Evolutionary conservation across 306 rosid genomes (phyloP).

Genomic region (Trichosanthes truncata): DNA sequence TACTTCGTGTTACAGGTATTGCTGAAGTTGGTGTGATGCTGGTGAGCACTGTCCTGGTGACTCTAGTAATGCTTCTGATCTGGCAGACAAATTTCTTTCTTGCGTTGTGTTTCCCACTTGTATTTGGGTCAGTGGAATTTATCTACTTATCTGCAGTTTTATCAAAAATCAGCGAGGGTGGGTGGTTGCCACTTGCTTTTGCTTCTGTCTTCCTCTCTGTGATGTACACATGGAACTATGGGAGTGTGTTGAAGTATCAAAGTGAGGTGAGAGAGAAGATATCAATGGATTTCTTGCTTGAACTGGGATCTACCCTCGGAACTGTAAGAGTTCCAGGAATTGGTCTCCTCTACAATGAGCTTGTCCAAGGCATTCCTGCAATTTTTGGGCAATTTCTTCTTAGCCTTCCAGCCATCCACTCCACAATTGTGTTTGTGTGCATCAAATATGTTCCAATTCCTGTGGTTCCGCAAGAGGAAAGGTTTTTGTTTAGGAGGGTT

Average conservation of each 20-base stretch:
- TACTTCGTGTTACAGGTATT: constrained; percentile 51
- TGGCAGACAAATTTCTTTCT: constrained; percentile 88
- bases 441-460: constrained; percentile 91
- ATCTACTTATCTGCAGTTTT: constrained; percentile 74
- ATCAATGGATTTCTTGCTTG: constrained; percentile 68
- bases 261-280: constrained; percentile 80
- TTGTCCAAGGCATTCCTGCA: constrained; percentile 93
- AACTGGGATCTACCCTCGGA: constrained; percentile 81
- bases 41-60: constrained; percentile 81
- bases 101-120: constrained; percentile 53
- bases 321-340: constrained; percentile 92
- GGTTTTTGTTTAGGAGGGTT: constrained; percentile 82
- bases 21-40: constrained; percentile 99
- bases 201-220: constrained; percentile 68
- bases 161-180: constrained; percentile 65
- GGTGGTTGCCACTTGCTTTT: constrained; percentile 93
- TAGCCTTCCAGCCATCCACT: constrained; percentile 88
- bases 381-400: constrained; percentile 80
- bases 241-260: constrained; percentile 84
- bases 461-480: constrained; percentile 89
- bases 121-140: constrained; percentile 79
- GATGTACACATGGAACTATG: constrained; percentile 99
- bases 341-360: constrained; percentile 86
- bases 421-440: constrained; percentile 75
- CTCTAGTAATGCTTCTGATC: constrained; percentile 85